Evolutionary conservation across 2,329 filamentous ascomycete species (phyloP).

Genomic region (Trichoderma arundinaceum): DNA sequence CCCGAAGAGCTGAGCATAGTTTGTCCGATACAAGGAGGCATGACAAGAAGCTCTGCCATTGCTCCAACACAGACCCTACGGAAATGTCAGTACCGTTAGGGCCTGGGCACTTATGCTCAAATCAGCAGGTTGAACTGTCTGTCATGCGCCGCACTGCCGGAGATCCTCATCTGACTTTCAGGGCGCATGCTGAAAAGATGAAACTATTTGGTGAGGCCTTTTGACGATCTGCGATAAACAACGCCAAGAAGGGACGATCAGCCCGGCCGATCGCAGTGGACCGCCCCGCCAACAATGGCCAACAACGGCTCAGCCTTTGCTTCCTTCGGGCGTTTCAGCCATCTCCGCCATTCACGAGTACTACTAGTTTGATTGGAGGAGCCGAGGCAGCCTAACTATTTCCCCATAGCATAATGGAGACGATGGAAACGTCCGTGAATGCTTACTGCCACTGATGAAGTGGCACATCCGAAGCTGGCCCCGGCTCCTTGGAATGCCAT

Average conservation of each 20-base stretch:
- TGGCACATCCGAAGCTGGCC: background rate
- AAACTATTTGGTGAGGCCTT: constrained; percentile 24
- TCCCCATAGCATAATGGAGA: background rate
- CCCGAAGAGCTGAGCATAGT: background rate
- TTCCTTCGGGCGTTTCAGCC: constrained; percentile 11
- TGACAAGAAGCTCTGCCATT: background rate
- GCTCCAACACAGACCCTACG: background rate
- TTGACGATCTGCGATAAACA: constrained; percentile 25
- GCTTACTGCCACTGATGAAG: constrained; percentile 16
- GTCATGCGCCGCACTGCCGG: background rate
- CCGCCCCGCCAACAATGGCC: background rate
- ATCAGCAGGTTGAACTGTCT: background rate
- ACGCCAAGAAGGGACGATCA: constrained; percentile 15
- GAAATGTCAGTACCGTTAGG: background rate
- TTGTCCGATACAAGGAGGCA: background rate
- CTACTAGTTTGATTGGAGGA: background rate
- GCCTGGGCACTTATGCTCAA: background rate
- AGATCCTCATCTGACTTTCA: constrained; percentile 22
- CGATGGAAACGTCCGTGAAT: constrained; percentile 1
- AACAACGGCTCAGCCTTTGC: background rate
- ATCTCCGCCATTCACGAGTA: background rate
- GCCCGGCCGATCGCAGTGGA: constrained; percentile 25
- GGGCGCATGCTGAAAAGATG: constrained; percentile 11
- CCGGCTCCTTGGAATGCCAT: constrained; percentile 2
- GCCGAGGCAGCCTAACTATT: background rate